Percentiles rank a stretch among this genome's conserved stretches.
phyloP scores from a whole-genome alignment of 176 grass and related monocot species.

The Oryza brachyantha region DNA sequence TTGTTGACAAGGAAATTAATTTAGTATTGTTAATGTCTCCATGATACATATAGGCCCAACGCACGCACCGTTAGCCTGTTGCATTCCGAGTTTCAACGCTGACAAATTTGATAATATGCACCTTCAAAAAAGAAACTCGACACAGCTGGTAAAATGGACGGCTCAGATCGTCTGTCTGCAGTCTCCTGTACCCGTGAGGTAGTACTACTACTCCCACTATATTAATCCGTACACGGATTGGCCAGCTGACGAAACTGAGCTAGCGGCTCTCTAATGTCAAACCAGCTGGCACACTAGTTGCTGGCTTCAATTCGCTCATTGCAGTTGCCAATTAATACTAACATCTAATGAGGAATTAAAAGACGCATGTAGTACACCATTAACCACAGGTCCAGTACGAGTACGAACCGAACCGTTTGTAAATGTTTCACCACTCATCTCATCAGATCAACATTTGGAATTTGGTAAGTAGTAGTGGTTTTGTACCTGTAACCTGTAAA shows the following conservation, averaged over 20 bases:
- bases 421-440: not conserved
- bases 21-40: not conserved
- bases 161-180: not conserved
- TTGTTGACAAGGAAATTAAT: not conserved
- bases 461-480: not conserved
- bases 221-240: not conserved
- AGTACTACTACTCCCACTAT: not conserved
- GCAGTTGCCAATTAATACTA: not conserved
- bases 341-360: slow-evolving; percentile 30
- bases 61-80: not conserved
- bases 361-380: slow-evolving; percentile 19
- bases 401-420: not conserved
- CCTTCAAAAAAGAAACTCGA: not conserved
- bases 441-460: not conserved
- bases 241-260: slow-evolving; percentile 28
- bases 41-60: not conserved
- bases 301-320: slow-evolving; percentile 25
- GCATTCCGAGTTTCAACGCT: not conserved
- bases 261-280: slow-evolving; percentile 36
- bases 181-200: not conserved
- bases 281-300: slow-evolving; percentile 43
- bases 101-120: not conserved
- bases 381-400: not conserved
- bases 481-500: not conserved
- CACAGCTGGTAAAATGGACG: not conserved